These are phyloP conservation scores for Cladosporium oxysporum DNA, from an alignment of 2,329 filamentous ascomycete genomes.

Conservation along the genomic window DNA sequence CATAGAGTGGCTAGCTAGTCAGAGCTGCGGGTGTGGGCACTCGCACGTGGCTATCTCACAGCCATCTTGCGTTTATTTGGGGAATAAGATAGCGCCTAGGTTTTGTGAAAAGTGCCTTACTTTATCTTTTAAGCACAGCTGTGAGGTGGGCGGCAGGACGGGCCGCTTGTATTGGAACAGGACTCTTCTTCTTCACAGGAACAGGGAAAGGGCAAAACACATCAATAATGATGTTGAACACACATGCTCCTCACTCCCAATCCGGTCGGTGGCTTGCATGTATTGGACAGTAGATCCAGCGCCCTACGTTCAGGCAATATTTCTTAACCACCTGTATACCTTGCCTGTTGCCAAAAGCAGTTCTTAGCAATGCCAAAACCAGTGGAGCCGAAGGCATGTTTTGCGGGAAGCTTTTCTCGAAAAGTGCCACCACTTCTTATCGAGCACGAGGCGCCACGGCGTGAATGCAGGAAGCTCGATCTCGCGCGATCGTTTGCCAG, in stretches of 20 bases:
- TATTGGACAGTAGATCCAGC: neutral
- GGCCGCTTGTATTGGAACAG: neutral
- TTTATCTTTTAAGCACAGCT: neutral
- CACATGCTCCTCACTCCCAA: neutral
- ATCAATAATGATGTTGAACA: too few species aligned
- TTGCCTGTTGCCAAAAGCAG: neutral
- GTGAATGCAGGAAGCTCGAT: neutral
- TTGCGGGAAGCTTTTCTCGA: neutral
- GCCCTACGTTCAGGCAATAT: neutral
- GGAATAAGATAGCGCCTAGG: neutral
- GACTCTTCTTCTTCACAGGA: neutral
- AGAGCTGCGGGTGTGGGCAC: neutral
- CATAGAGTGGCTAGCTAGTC: neutral
- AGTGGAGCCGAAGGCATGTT: neutral
- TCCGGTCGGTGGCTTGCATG: neutral
- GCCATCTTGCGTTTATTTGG: neutral
- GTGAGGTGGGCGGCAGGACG: neutral
- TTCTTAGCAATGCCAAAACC: neutral
- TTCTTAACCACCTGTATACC: neutral
- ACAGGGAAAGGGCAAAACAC: neutral
- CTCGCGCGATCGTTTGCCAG: neutral
- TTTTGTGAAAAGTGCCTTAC: neutral
- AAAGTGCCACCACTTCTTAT: neutral
- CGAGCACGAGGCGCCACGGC: neutral
- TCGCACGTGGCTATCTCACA: too few species aligned